A percentile compares a stretch with the other conserved stretches of the same genome.
phyloP scores from a whole-genome alignment of 2,329 filamentous ascomycete species.

The Cordyceps tenuipes region DNA sequence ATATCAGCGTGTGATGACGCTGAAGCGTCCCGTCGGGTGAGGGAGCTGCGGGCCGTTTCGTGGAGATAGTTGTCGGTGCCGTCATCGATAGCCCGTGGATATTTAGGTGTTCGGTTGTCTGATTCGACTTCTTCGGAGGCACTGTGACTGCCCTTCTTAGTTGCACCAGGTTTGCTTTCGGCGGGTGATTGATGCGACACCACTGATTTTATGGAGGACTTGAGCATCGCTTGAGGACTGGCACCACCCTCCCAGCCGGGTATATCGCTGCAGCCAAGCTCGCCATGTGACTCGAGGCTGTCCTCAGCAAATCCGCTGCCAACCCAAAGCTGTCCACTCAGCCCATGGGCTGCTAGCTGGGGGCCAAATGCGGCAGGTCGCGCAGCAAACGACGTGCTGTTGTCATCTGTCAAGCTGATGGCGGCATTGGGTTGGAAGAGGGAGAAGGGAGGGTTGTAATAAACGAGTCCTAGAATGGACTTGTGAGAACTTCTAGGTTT shows the following conservation, averaged over 20 bases:
- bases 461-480: conserved; percentile 44
- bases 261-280: conserved; percentile 91
- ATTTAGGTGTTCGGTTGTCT: background rate
- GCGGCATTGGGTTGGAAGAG: conserved; percentile 93
- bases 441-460: conserved; percentile 68
- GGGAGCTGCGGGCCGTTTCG: conserved; percentile 32
- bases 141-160: background rate
- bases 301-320: conserved; percentile 88
- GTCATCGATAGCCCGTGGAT: conserved; percentile 43
- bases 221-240: conserved; percentile 16
- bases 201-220: conserved; percentile 6
- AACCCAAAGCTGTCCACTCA: conserved; percentile 89
- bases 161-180: background rate
- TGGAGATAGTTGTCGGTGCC: conserved; percentile 82
- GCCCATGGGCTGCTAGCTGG: conserved; percentile 60
- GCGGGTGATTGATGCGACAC: background rate
- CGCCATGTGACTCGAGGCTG: conserved; percentile 61
- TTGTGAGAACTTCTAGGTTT: conserved; percentile 14
- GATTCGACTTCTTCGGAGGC: background rate
- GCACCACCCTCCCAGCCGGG: conserved; percentile 69
- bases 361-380: conserved; percentile 91
- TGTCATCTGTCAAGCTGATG: conserved; percentile 94
- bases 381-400: conserved; percentile 93
- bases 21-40: conserved; percentile 28
- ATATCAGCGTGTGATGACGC: conserved; percentile 70